Conservation (phyloP, 2,329 filamentous ascomycete species). For the Canariomyces notabilis region DNA sequence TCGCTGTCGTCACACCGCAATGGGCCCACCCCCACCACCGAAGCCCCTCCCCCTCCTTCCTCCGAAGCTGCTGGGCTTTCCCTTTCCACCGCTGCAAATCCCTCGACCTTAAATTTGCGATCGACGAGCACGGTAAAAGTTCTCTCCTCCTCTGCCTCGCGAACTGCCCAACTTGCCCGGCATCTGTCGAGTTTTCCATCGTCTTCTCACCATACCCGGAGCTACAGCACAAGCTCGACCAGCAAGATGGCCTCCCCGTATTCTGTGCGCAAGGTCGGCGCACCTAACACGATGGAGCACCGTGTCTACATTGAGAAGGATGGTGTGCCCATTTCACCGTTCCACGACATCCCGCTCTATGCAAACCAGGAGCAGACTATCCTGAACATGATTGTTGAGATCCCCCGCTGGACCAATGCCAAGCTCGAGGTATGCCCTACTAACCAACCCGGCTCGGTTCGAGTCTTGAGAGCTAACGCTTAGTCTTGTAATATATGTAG, state of each 20-base stretch:
- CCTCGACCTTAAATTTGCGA: constrained; percentile 21
- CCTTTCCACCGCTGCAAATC: constrained; percentile 15
- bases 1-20: constrained; percentile 27
- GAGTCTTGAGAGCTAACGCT: background rate
- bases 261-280: constrained; percentile 78
- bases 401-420: constrained; percentile 98
- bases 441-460: background rate
- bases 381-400: constrained; percentile 99
- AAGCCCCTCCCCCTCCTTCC: constrained; percentile 27
- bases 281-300: constrained; percentile 92
- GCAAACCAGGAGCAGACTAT: constrained; percentile 94
- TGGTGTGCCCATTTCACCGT: constrained; percentile 87
- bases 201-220: constrained; percentile 19
- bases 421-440: constrained; percentile 78
- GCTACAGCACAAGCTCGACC: constrained; percentile 28
- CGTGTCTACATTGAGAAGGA: constrained; percentile 97
- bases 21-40: constrained; percentile 16
- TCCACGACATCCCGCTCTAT: constrained; percentile 97
- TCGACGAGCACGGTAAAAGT: constrained; percentile 22
- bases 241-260: constrained; percentile 58
- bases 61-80: constrained; percentile 9
- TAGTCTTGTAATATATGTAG: constrained; percentile 42
- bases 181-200: constrained; percentile 40
- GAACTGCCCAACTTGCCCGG: constrained; percentile 51
- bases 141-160: constrained; percentile 40